Percentiles rank a stretch among this genome's conserved stretches.
phyloP scores from a whole-genome alignment of 2,329 filamentous ascomycete genomes.

The Leptoxyphium fumago region DNA sequence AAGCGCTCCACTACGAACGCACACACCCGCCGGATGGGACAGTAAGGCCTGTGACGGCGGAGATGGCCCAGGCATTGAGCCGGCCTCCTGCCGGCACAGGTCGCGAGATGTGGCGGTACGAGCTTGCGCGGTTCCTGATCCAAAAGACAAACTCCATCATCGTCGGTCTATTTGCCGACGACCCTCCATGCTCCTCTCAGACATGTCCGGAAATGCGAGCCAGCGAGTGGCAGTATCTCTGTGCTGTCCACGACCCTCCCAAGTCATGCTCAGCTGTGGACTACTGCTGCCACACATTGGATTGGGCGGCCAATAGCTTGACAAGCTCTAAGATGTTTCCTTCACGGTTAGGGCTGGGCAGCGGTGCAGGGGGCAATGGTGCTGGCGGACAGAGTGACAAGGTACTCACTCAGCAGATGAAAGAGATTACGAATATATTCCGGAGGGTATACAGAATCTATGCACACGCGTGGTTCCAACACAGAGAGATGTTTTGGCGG shows the following conservation, averaged over 20 bases:
- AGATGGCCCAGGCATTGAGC: constrained; percentile 61
- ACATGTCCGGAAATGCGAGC: constrained; percentile 98
- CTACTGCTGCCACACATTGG: constrained; percentile 96
- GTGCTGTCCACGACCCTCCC: constrained; percentile 89
- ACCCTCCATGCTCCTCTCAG: constrained; percentile 69
- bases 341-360: constrained; percentile 54
- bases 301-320: constrained; percentile 91
- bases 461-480: constrained; percentile 97
- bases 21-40: constrained; percentile 57
- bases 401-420: constrained; percentile 43
- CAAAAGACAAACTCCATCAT: constrained; percentile 88
- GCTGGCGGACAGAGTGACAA: constrained; percentile 19
- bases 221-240: constrained; percentile 97
- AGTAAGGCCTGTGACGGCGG: constrained; percentile 59
- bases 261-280: constrained; percentile 97
- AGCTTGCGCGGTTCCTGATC: constrained; percentile 90
- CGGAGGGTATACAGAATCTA: constrained; percentile 90
- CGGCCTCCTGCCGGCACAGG: constrained; percentile 71
- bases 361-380: constrained; percentile 6
- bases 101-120: constrained; percentile 87
- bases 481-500: constrained; percentile 87
- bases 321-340: constrained; percentile 94
- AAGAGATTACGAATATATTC: constrained; percentile 90
- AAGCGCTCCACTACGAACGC: constrained; percentile 73
- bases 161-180: constrained; percentile 82